phyloP scores from a whole-genome alignment of 1,284 basidiomycete genomes.

The Gomphus bonarii region DNA sequence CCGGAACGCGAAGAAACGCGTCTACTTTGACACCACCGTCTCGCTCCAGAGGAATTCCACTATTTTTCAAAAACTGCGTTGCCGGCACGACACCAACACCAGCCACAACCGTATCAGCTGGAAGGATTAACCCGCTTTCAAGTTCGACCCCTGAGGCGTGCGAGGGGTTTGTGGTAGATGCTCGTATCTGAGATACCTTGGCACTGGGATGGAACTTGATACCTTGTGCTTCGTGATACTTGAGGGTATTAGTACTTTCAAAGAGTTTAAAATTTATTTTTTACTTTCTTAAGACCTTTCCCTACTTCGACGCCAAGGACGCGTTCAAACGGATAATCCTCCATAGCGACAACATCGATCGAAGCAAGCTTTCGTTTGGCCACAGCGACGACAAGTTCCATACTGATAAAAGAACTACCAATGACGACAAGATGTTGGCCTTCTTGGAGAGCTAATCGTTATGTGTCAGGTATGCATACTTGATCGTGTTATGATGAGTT shows the following conservation, averaged over 20 bases:
- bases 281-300: conserved; percentile 66
- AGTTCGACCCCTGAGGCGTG: conserved; percentile 54
- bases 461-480: conserved; percentile 5
- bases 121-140: conserved; percentile 54
- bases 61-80: conserved; percentile 71
- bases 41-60: conserved; percentile 56
- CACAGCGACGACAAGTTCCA: conserved; percentile 80
- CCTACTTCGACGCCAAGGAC: conserved; percentile 81
- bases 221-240: conserved; percentile 74
- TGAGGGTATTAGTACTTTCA: neutral
- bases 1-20: conserved; percentile 62
- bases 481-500: conserved; percentile 11
- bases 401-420: conserved; percentile 88
- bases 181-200: conserved; percentile 65
- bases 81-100: conserved; percentile 86
- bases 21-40: conserved; percentile 81
- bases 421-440: conserved; percentile 78
- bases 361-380: conserved; percentile 66
- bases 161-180: conserved; percentile 39
- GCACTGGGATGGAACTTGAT: conserved; percentile 77
- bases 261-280: too few relatives aligned
- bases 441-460: conserved; percentile 40
- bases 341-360: conserved; percentile 80
- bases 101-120: conserved; percentile 78
- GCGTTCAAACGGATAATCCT: conserved; percentile 72